Evolutionary conservation across 371 early-diverging fungal species (phyloP).

Genomic region (Amoeboaphelidium protococcarum): DNA sequence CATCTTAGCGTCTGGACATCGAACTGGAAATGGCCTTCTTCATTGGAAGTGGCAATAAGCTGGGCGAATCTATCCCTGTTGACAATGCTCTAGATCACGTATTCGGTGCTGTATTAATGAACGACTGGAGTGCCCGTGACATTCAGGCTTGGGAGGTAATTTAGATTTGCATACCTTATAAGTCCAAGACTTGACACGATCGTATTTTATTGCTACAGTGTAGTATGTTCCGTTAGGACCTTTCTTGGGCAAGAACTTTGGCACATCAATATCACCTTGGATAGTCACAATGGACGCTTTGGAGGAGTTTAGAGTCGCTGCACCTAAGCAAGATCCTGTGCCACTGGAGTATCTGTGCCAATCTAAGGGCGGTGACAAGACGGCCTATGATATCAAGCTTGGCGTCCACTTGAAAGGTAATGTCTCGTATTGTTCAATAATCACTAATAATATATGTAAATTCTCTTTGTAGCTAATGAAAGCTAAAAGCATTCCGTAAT

Average conservation of each 20-base stretch:
- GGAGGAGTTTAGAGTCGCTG: constrained; percentile 56
- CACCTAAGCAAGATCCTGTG: constrained; percentile 41
- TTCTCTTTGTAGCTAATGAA: too few species aligned
- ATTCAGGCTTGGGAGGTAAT: constrained; percentile 34
- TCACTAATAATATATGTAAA: too few species aligned
- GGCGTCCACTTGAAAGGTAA: constrained; percentile 48
- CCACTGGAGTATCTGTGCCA: constrained; percentile 50
- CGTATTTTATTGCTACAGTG: too few species aligned
- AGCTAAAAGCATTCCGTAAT: background rate
- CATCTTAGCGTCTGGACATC: constrained; percentile 59
- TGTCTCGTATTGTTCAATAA: too few species aligned
- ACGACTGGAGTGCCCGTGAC: constrained; percentile 91
- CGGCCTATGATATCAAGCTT: constrained; percentile 55
- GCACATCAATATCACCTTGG: constrained; percentile 89
- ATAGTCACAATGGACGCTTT: constrained; percentile 86
- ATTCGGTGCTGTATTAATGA: constrained; percentile 83
- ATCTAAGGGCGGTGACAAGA: constrained; percentile 8
- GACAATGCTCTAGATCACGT: constrained; percentile 59
- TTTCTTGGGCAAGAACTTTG: constrained; percentile 92
- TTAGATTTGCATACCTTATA: too few species aligned
- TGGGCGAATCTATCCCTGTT: constrained; percentile 50
- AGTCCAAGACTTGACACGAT: too few species aligned
- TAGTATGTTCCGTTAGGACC: constrained; percentile 63
- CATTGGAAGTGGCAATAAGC: constrained; percentile 61
- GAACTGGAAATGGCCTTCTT: constrained; percentile 91